Percentiles rank a stretch among this genome's conserved stretches.
phyloP scores from a whole-genome alignment of 305 asterid species.

The Coffea humblotiana region DNA sequence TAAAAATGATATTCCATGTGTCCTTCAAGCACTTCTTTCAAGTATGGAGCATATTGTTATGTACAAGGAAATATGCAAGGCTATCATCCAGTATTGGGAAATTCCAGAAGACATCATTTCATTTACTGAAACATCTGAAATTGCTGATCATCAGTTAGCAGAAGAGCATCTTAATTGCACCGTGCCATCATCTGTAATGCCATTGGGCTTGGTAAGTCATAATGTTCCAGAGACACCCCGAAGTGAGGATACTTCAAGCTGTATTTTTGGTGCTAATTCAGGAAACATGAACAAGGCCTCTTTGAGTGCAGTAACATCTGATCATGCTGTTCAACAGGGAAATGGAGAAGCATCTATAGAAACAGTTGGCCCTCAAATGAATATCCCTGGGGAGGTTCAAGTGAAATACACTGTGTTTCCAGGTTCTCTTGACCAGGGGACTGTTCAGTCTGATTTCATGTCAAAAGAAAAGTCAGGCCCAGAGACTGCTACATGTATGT shows the following conservation, averaged over 20 bases:
- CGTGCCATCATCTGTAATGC: constrained; percentile 18
- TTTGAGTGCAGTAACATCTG: constrained; percentile 26
- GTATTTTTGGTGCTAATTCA: constrained; percentile 30
- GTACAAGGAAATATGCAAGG: constrained; percentile 77
- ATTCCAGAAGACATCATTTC: constrained; percentile 41
- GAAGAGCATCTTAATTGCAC: constrained; percentile 25
- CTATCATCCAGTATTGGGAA: constrained; percentile 70
- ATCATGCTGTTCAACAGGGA: constrained; percentile 18
- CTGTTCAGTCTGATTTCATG: constrained; percentile 29
- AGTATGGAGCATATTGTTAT: constrained; percentile 41
- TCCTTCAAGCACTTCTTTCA: constrained; percentile 52
- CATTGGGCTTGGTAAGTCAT: constrained; percentile 33
- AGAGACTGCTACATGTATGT: constrained; percentile 29
- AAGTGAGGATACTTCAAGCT: constrained; percentile 37
- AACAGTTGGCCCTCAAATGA: constrained; percentile 22
- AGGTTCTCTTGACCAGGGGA: constrained; percentile 34
- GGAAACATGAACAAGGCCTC: constrained; percentile 27
- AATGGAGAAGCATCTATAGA: constrained; percentile 21
- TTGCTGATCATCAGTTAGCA: constrained; percentile 29
- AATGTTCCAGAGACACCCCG: constrained; percentile 11
- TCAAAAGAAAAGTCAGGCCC: constrained; percentile 39
- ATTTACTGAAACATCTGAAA: constrained; percentile 31
- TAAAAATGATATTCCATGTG: constrained; percentile 56
- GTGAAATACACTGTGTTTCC: constrained; percentile 22
- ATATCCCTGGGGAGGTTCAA: constrained; percentile 24